Evolutionary conservation across 495 filamentous ascomycete species (phyloP), one percentile per base, ranked within the genome.

Genomic region (Trichocladium antarcticum): DNA sequence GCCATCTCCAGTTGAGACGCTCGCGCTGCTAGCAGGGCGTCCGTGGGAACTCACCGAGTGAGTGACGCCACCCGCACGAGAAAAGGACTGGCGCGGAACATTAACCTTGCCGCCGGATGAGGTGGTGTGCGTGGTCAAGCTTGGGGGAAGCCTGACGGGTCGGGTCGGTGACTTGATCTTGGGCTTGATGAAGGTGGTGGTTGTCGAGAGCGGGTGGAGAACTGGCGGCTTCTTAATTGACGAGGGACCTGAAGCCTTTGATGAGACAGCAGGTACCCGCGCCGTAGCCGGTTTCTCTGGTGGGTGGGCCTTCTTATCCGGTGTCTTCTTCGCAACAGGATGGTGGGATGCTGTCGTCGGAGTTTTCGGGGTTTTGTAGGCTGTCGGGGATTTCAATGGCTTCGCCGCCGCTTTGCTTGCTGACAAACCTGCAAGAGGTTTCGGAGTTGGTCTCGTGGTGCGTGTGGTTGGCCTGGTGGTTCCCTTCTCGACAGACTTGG

Each of bases 121-220:
- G 14, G 77, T 71, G 6, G 80, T 85, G 34, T 78, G 76, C 17
- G 83, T 74, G 2, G 78, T 79, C 40, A 82, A 63, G 21, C 83
- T 76, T 38, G 73, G 58, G 24, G 83, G 77, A 27, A 82, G 68
- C 46, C 77, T 78, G 54, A 77, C 66, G 14, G 83, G 75, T 41
- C 73, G 74, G 6, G 81, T 82, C 1, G 83, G 81, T 15, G 84
- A 85, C 53, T 75, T 82, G 14, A 76, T 62, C 55, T 73, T 75
- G 17, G 80, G 72, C 57, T 83, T 85, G 28, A 65, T 63, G 54
- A 73, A 71, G n/a, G 66, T 68, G 45, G 61, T 64, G 37, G 57
- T 54, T 1, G 66, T 55, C 11, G 68, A 57, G 4, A 63, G 63
- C 8, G 60, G 53, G 16, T 67, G 54, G 20, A 68, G 51, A 8